A percentile compares a stretch with the other conserved stretches of the same genome.
Evolutionary conservation across 768 basidiomycete genomes (phyloP).

Genomic region (Mycena venus): DNA sequence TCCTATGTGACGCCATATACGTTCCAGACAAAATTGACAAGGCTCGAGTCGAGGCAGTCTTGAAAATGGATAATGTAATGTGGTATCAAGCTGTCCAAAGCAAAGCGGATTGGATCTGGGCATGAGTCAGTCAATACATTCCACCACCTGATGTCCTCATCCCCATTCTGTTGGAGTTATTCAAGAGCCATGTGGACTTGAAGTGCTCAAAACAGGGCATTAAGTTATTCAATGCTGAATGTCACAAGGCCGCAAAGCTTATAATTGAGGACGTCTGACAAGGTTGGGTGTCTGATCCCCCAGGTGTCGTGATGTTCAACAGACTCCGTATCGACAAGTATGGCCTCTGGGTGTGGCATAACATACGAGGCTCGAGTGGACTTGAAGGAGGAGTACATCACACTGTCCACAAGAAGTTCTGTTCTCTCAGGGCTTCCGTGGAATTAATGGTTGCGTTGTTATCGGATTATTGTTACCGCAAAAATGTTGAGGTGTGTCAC

Average conservation of each 20-base stretch:
- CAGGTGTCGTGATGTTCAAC: not conserved
- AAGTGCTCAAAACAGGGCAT: no score
- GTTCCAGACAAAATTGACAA: no score
- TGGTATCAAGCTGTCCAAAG: not conserved
- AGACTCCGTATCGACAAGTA: not conserved
- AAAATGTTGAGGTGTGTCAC: conserved; percentile 14
- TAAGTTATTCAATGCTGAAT: no score
- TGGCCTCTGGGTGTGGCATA: not conserved
- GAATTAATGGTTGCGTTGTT: no score
- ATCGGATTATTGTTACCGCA: no score
- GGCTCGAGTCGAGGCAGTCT: no score
- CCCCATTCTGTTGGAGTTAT: no score
- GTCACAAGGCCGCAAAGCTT: no score
- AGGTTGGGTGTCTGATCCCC: no score
- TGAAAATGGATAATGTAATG: no score
- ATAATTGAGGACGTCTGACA: no score
- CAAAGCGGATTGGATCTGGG: conserved; percentile 3
- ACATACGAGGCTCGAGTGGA: not conserved
- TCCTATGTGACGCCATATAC: not conserved
- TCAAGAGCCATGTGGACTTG: not conserved
- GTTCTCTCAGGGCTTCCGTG: no score
- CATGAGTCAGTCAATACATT: not conserved
- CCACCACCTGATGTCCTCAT: not conserved
- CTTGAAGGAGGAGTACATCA: not conserved
- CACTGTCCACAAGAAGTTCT: not conserved